Percentiles rank a stretch among this genome's conserved stretches.
Conservation (phyloP, 768 basidiomycete genomes). For the Stropharia rugosoannulata region DNA sequence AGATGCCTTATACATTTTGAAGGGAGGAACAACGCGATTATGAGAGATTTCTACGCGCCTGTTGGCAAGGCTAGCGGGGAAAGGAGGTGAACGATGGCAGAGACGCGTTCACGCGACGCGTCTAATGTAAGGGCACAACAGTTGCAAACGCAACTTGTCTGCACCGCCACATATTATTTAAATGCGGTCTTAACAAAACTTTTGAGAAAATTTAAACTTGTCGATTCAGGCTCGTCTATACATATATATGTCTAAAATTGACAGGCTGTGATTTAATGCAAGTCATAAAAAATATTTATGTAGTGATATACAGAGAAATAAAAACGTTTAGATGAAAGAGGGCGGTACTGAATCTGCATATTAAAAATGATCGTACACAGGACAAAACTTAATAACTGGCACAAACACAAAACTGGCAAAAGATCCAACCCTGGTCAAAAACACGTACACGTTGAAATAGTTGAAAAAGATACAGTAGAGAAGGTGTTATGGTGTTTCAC, state of each 20-base stretch:
- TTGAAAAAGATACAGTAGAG: background rate
- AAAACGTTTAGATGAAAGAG: background rate
- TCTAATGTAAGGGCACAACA: background rate
- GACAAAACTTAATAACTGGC: background rate
- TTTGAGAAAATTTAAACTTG: too few species aligned
- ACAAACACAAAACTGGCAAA: background rate
- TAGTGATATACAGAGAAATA: background rate
- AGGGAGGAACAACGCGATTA: background rate
- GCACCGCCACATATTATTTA: too few species aligned
- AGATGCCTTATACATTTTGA: slow-evolving; percentile 35
- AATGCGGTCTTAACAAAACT: too few species aligned
- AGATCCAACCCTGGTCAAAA: background rate
- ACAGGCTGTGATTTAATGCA: background rate
- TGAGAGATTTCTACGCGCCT: background rate
- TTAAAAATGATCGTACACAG: background rate
- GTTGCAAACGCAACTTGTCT: background rate
- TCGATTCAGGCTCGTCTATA: too few species aligned
- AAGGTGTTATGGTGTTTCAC: slow-evolving; percentile 1
- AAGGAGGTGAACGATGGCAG: background rate
- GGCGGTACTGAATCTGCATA: too few species aligned
- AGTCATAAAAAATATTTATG: background rate
- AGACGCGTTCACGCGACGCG: slow-evolving; percentile 7
- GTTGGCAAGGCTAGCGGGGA: background rate
- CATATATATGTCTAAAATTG: too few species aligned
- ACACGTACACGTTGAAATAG: background rate